Conservation (phyloP, 1,284 basidiomycete species). For the Trametes hirsuta region DNA sequence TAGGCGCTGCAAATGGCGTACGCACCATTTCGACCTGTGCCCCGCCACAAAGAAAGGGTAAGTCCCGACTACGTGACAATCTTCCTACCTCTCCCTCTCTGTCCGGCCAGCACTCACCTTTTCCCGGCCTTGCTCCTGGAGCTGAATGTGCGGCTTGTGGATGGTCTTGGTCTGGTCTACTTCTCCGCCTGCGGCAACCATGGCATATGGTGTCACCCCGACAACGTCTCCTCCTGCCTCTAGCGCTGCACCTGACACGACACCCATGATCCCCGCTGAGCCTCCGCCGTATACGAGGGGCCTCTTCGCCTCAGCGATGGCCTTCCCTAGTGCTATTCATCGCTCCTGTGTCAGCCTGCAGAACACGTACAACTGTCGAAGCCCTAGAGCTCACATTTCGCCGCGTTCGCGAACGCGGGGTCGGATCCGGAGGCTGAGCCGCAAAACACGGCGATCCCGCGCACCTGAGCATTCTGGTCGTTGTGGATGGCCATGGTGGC, state of each 20-base stretch:
- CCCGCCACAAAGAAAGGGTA: not conserved
- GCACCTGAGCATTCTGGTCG: constrained; percentile 1
- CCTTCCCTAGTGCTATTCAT: constrained; percentile 68
- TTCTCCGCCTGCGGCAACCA: constrained; percentile 68
- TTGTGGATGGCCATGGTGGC: constrained; percentile 5
- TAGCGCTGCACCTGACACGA: constrained; percentile 73
- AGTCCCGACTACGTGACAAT: not conserved
- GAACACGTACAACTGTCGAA: not conserved
- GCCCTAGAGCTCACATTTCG: constrained; percentile 56
- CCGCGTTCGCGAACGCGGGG: constrained; percentile 67
- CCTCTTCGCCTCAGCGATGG: constrained; percentile 66
- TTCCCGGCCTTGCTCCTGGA: constrained; percentile 47
- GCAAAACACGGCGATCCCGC: constrained; percentile 77
- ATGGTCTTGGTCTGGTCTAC: constrained; percentile 46
- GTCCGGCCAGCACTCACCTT: constrained; percentile 38
- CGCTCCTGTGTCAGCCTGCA: not conserved
- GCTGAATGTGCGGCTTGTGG: constrained; percentile 31
- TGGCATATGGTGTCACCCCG: constrained; percentile 84
- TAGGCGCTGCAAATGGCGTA: not conserved
- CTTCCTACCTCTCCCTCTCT: too few species aligned
- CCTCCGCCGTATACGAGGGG: constrained; percentile 90
- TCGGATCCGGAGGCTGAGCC: constrained; percentile 72
- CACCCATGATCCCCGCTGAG: constrained; percentile 84
- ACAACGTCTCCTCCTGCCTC: constrained; percentile 74
- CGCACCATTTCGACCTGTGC: constrained; percentile 56